phyloP scores from a whole-genome alignment of 169 alveolate genomes.

The Perkinsus chesapeaki region DNA sequence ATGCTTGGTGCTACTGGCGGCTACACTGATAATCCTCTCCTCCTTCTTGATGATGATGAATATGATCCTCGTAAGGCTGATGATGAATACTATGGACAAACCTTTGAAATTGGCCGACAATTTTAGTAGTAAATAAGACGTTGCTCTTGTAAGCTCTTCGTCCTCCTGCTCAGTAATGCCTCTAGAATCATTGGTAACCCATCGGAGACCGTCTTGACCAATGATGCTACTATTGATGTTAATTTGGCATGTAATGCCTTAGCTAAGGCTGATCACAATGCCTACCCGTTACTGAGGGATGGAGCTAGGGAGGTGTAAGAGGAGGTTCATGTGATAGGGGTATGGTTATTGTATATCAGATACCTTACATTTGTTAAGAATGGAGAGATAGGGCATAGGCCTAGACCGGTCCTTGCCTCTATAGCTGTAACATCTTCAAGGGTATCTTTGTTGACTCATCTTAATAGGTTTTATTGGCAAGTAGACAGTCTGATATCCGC shows the following conservation, averaged over 20 bases:
- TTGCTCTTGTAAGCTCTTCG: background rate
- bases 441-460: background rate
- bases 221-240: background rate
- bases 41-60: conserved; percentile 16
- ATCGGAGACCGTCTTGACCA: background rate
- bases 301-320: background rate
- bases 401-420: background rate
- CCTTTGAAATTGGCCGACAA: background rate
- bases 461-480: background rate
- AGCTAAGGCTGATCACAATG: background rate
- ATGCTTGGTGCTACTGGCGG: background rate
- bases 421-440: background rate
- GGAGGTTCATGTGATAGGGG: background rate
- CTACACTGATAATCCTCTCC: conserved; percentile 14
- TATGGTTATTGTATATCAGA: background rate
- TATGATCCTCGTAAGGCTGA: conserved; percentile 1
- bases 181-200: background rate
- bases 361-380: background rate
- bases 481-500: background rate
- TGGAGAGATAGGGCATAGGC: background rate
- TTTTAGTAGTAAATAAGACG: background rate
- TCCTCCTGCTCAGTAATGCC: background rate
- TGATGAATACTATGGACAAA: background rate
- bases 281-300: background rate
- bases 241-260: background rate